Base-by-base conservation (phyloP, 192 early-diverging fungal genomes). In the Backusella morwellensis region DNA sequence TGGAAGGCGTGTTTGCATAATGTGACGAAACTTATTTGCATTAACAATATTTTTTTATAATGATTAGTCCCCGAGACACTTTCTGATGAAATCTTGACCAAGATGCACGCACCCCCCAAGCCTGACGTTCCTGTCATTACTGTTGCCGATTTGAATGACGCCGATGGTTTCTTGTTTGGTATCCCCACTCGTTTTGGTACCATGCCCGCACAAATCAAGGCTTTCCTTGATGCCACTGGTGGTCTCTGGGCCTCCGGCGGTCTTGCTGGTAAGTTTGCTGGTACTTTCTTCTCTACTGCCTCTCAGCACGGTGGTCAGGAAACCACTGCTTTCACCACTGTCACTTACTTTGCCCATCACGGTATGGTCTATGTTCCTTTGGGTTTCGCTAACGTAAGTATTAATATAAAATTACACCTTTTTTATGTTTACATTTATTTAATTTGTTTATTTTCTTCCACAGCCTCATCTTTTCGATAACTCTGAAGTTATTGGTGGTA, bases 221-320 rank as follows among this genome's bases (percentile, higher is more conserved):
- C 90, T 21, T 82, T 82, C 68, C 41, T 82, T 32, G 81, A 82
- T 23, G 35, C 68, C 15, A 78, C 81, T 32, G 74, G 81, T 68
- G 29, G 41, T 41, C 74, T 81, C 26, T 92, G 87, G 87, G 35
- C 44, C 6, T 69, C 69, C 6, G 85, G 87, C 36, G 91, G 89
- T 23, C 81, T 95, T 63, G 82, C 83, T 29, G 92, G 90, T 38
- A 96, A 95, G 86, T 85, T 87, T 50, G 92, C 85, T 6, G 93
- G 92, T 66, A 82, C 86, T 69, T 96, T 96, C 88, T 89, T 87
- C 70, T 92, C 93, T 54, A 94, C 92, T 35, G 88, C 82, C 3
- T 81, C 85, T 66, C 92, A 93, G 84, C 90, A 92, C 77, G 93
- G 93, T 74, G 93, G 93, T 29, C 93, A 94, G 84, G 95, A 96